Base-by-base conservation (phyloP, 169 alveolate species). In the Cryptosporidium ryanae region DNA sequence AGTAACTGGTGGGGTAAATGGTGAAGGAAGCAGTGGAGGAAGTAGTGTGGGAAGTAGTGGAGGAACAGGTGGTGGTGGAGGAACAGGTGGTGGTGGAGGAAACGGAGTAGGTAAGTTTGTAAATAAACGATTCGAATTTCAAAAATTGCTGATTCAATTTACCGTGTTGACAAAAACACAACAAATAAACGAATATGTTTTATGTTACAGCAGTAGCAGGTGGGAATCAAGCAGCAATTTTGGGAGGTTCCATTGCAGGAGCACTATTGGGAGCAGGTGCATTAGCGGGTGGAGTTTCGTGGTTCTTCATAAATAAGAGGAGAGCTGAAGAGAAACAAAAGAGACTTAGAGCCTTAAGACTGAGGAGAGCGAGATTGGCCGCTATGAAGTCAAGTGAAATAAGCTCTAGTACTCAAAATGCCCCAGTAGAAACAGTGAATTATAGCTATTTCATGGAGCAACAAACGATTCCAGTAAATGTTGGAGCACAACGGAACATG, bases 251-350 rank as follows among this genome's bases (percentile, higher is more conserved):
- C 1, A 21, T 76, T 29, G 87, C 65, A 23, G 87, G 87, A 13
- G 68, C 71, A 23, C 43, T 76, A 31, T 44, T 76, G 13, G 87
- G 68, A 13, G 71, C 31, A 38, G 87, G 87, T 38, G 87, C 87
- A 0, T 0, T 76, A n/a, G 18, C 64, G 23, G 87, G 87, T 57
- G 87, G 87, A 44, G 34, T 55, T 38, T 68, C 83, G 7, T 76
- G 68, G 71, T 76, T 76, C 27, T 59, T 76, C 25, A 12, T 59
- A 18, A 76, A 76, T 76, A 76, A 25, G 29, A 76, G 21, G 34
- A 76, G 38, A 44, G 59, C 55, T 34, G 71, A 76, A 15, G 87
- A 76, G 7, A 76, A 61, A 61, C 57, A 61, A 49, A 76, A 59
- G 15, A 76, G 49, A n/a, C 38, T 76, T 46, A 76, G 87, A 59